Evolutionary conservation across 2,329 filamentous ascomycete genomes (phyloP), one percentile per base, ranked within the genome.

Genomic region (Apiospora sp.): DNA sequence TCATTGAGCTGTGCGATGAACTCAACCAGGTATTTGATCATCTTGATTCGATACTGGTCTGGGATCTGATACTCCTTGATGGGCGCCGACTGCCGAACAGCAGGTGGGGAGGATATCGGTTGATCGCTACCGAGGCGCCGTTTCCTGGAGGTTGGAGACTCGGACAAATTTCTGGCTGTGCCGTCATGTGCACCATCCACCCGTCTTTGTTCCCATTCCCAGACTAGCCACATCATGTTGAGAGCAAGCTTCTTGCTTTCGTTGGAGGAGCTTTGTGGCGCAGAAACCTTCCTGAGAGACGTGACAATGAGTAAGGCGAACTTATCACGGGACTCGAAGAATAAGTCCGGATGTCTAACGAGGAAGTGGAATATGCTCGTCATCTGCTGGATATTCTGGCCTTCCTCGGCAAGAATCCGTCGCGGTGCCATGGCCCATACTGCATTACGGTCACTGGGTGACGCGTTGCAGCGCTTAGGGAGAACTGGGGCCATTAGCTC

Each of bases 341-440:
- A 99, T 5, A 99, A 86, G 78, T 96, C 92, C 0, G 95, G 93
- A 80, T 99, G 96, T 72, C 94, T 91, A 48, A 98, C 96, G 46
- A 99, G 87, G 83, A 99, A 99, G 79, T 98, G 93, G 86, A 98
- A 98, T 77, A 99, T 98, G 84, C 93, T 96, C 71, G 95, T 98
- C 84, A 98, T 93, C 83, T 98, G 96, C 82, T 97, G 95, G 67
- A 96, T 88, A 78, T 99, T 99, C 75, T 96, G 94, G 37, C 94
- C 95, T 82, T 99, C 96, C 80, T 99, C 97, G 4, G 94, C 92
- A 30, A 99, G 85, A 41, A 99, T 97, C 71, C 95, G 94, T 58
- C 96, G 91, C 43, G 96, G 95, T 75, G 95, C 94, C 75, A 94
- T 92, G 10, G 95, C 94, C 96, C 96, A 99, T 14, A 95, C 87